Evolutionary conservation across 23 red algal species (phyloP), one percentile per base, ranked within the genome.

Genomic region (Chondrus crispus): DNA sequence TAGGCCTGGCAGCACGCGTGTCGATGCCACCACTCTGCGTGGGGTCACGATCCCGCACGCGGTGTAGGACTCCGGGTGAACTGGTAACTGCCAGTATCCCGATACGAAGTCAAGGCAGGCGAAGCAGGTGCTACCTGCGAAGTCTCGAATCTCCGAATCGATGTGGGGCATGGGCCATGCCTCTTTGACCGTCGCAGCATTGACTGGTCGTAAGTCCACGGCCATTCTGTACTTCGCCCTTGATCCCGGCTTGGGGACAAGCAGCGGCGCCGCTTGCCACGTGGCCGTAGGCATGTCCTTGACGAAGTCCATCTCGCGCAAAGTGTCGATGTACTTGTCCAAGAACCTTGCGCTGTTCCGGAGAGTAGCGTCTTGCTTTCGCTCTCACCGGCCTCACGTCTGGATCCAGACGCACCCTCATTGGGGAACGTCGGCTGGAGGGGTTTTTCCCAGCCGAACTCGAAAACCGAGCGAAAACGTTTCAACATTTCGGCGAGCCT

Each of bases 81-180:
- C 14, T 24, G 68, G 68, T 29, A n/a, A 33, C 68, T 73, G 68
- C 68, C 68, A 73, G 68, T 73, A 73, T 37, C 68, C 32, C 16
- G 18, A 24, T 3, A 75, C 68, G 41, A 89, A 78, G 57, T 82
- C 77, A 46, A 82, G 14, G 7, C n/a, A 54, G 51, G 44, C 35
- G 7, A 53, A 82, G 41, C 5, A 5, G 13, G 38, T 52, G 46
- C n/a, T 30, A 4, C 77, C 77, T 6, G 46, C 26, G 12, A 82
- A 33, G 8, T 82, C 44, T 4, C 6, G 18, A 6, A 82, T 11
- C 36, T 32, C 8, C 14, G 77, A 24, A 53, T 82, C 77, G 5
- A 47, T 44, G 26, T 54, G 77, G 14, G 77, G 46, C 77, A 82
- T 82, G 22, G 77, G 43, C 77, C 77, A 82, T 5, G 46, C 28